A percentile compares a stretch with the other conserved stretches of the same genome.
Conservation (phyloP, 768 basidiomycete genomes). For the Pulveroboletus frians region DNA sequence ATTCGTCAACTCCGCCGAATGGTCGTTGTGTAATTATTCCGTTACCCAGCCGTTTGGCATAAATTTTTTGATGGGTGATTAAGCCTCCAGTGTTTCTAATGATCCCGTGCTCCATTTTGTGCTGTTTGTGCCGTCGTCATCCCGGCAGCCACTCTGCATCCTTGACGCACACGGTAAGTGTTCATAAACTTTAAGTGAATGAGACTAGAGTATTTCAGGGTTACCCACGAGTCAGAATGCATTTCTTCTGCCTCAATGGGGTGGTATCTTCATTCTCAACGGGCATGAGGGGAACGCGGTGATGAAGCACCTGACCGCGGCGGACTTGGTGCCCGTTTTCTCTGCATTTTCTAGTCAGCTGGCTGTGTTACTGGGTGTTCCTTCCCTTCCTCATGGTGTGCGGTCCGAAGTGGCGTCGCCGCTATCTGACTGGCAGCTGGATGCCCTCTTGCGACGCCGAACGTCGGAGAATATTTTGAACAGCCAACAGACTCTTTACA, state of each 20-base stretch:
- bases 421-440: constrained; percentile 74
- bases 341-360: constrained; percentile 67
- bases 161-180: constrained; percentile 47
- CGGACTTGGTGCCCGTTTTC: constrained; percentile 51
- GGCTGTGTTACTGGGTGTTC: constrained; percentile 74
- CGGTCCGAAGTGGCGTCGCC: constrained; percentile 20
- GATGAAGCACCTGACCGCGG: constrained; percentile 30
- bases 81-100: constrained; percentile 88
- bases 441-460: constrained; percentile 68
- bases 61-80: constrained; percentile 2
- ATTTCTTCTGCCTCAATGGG: constrained; percentile 93
- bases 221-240: constrained; percentile 47
- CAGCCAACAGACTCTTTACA: constrained; percentile 69
- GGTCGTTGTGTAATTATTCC: constrained; percentile 71
- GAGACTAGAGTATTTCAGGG: constrained; percentile 34
- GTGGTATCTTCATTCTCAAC: constrained; percentile 79
- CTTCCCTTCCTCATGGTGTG: constrained; percentile 51
- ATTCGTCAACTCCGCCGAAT: constrained; percentile 94
- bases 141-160: constrained; percentile 67
- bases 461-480: constrained; percentile 62
- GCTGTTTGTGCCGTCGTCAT: constrained; percentile 73
- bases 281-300: constrained; percentile 32
- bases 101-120: constrained; percentile 94
- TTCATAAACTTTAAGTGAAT: constrained; percentile 5
- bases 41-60: constrained; percentile 8